phyloP scores from a whole-genome alignment of 1,284 basidiomycete genomes.

The Rhizopogon hawkerae region DNA sequence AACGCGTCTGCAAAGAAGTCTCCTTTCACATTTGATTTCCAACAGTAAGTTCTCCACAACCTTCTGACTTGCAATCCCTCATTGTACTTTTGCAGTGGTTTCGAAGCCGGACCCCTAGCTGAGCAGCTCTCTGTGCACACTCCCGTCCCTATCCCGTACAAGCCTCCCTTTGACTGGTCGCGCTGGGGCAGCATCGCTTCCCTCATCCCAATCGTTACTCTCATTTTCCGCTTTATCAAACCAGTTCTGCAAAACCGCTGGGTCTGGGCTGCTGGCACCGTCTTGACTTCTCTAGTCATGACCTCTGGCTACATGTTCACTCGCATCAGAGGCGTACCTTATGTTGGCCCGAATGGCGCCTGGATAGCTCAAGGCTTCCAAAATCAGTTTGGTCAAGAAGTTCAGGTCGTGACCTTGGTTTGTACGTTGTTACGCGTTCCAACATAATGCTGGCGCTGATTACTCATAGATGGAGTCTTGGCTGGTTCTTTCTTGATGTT shows the following conservation, averaged over 20 bases:
- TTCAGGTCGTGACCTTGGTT: slow-evolving; percentile 76
- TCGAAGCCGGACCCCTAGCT: slow-evolving; percentile 70
- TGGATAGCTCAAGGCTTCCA: slow-evolving; percentile 88
- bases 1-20: slow-evolving; percentile 46
- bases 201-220: slow-evolving; percentile 35
- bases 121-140: slow-evolving; percentile 66
- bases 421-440: slow-evolving; percentile 52
- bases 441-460: background rate
- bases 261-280: slow-evolving; percentile 65
- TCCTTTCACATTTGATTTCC: slow-evolving; percentile 73
- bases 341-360: slow-evolving; percentile 52
- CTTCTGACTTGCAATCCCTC: slow-evolving; percentile 3
- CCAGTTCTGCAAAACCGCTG: slow-evolving; percentile 71
- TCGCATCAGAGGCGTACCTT: slow-evolving; percentile 80
- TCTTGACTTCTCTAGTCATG: slow-evolving; percentile 72
- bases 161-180: slow-evolving; percentile 61
- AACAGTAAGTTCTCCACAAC: slow-evolving; percentile 38
- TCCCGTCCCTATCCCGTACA: slow-evolving; percentile 67
- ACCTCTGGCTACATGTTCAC: slow-evolving; percentile 96
- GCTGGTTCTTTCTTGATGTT: slow-evolving; percentile 79
- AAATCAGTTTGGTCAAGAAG: slow-evolving; percentile 90
- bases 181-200: slow-evolving; percentile 40
- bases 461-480: slow-evolving; percentile 67
- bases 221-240: slow-evolving; percentile 53
- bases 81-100: slow-evolving; percentile 52